phyloP scores from a whole-genome alignment of 257 asterid species.

The Prunella vulgaris region DNA sequence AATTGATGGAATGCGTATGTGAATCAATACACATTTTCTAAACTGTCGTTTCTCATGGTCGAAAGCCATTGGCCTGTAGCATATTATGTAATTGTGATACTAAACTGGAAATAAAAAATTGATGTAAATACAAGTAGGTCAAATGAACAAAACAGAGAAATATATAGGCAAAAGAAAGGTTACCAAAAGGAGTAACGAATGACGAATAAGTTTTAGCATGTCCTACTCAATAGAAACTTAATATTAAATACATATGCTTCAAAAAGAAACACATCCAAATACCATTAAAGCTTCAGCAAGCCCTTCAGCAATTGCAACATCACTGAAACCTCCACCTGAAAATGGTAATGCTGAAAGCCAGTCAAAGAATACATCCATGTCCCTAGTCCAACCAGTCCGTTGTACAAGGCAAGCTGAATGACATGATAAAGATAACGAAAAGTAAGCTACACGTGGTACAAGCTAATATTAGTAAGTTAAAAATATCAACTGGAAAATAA shows the following conservation, averaged over 20 bases:
- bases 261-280: slow-evolving; percentile 14
- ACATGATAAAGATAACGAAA: neutral
- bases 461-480: slow-evolving; percentile 3
- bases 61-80: too few relatives aligned
- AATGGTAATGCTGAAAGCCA: slow-evolving; percentile 87
- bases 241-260: slow-evolving; percentile 11
- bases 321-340: slow-evolving; percentile 88
- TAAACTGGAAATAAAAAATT: too few relatives aligned
- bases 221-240: neutral
- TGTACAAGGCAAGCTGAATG: slow-evolving; percentile 69
- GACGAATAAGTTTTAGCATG: neutral
- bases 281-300: slow-evolving; percentile 92
- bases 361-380: slow-evolving; percentile 70
- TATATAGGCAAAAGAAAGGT: neutral
- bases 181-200: neutral
- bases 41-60: too few relatives aligned
- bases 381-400: slow-evolving; percentile 90
- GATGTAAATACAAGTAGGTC: neutral
- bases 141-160: neutral
- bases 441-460: slow-evolving; percentile 9
- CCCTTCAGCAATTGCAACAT: slow-evolving; percentile 94
- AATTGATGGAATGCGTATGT: neutral
- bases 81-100: too few relatives aligned
- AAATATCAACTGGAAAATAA: neutral
- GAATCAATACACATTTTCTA: neutral